phyloP scores from a whole-genome alignment of 768 basidiomycete genomes.

The Melanogaster broomeanus region DNA sequence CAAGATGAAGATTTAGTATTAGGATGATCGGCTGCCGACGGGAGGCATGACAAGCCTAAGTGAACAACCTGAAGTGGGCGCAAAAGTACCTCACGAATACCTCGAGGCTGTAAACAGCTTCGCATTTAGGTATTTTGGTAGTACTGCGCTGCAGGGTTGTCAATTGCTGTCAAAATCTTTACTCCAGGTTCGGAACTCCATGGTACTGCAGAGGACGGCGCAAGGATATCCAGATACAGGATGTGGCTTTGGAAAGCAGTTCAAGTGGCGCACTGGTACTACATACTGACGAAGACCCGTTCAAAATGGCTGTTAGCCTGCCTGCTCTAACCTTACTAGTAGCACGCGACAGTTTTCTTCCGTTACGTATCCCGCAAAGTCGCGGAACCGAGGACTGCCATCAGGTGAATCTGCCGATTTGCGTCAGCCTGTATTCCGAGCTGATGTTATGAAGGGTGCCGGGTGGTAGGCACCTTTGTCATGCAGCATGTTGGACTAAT shows the following conservation, averaged over 20 bases:
- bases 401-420: constrained; percentile 11
- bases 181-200: constrained; percentile 13
- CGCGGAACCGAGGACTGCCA: constrained; percentile 30
- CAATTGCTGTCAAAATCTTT: constrained; percentile 14
- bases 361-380: constrained; percentile 10
- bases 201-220: constrained; percentile 12
- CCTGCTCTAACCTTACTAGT: background rate
- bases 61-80: constrained; percentile 29
- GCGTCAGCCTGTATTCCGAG: constrained; percentile 15
- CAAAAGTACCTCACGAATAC: constrained; percentile 33
- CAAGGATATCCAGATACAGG: constrained; percentile 5
- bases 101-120: constrained; percentile 31
- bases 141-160: constrained; percentile 36
- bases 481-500: constrained; percentile 26
- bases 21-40: constrained; percentile 25
- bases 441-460: constrained; percentile 6
- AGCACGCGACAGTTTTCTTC: constrained; percentile 21
- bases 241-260: constrained; percentile 7
- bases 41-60: constrained; percentile 31
- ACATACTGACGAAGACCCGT: background rate
- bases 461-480: constrained; percentile 20
- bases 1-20: constrained; percentile 20
- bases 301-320: constrained; percentile 4
- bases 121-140: constrained; percentile 29
- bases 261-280: constrained; percentile 2